phyloP scores from a whole-genome alignment of 2,329 filamentous ascomycete species.

The Chaetomium globosum region DNA sequence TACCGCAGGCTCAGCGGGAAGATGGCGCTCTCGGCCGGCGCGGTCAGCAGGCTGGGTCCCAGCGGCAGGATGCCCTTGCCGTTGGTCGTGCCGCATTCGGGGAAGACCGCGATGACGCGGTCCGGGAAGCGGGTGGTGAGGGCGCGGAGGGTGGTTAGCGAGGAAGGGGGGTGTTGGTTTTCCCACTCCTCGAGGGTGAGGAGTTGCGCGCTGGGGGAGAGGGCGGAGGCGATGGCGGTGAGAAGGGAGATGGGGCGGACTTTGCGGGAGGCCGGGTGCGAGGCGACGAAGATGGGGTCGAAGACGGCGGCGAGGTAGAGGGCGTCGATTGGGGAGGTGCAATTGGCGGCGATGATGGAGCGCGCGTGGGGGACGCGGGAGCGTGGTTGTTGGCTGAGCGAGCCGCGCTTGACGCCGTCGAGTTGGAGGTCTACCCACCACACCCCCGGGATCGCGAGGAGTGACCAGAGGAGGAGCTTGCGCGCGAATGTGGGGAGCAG shows the following conservation, averaged over 20 bases:
- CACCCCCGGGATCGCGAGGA: slow-evolving; percentile 86
- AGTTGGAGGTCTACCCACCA: slow-evolving; percentile 99
- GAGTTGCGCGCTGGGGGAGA: slow-evolving; percentile 58
- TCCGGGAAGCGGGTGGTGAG: slow-evolving; percentile 70
- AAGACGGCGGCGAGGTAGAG: slow-evolving; percentile 95
- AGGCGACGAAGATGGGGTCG: slow-evolving; percentile 89
- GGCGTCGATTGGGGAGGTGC: slow-evolving; percentile 89
- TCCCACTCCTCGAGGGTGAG: slow-evolving; percentile 46
- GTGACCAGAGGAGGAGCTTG: slow-evolving; percentile 83
- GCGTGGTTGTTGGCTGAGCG: slow-evolving; percentile 71
- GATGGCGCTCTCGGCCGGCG: slow-evolving; percentile 69
- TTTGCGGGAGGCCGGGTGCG: slow-evolving; percentile 72
- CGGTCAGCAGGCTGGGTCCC: slow-evolving; percentile 72
- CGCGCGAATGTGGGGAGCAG: slow-evolving; percentile 59
- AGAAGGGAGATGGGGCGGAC: slow-evolving; percentile 78
- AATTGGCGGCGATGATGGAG: slow-evolving; percentile 84
- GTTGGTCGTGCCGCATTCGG: slow-evolving; percentile 93
- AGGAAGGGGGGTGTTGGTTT: slow-evolving; percentile 14
- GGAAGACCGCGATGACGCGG: slow-evolving; percentile 82
- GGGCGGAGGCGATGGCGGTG: slow-evolving; percentile 72
- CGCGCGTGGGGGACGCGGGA: slow-evolving; percentile 76
- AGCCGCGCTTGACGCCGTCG: slow-evolving; percentile 92
- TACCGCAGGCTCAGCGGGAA: slow-evolving; percentile 92
- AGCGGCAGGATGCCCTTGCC: slow-evolving; percentile 86
- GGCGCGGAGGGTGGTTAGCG: slow-evolving; percentile 62